Evolutionary conservation across 2,329 filamentous ascomycete genomes (phyloP), one percentile per base, ranked within the genome.

Genomic region (Aspergillus sp.): DNA sequence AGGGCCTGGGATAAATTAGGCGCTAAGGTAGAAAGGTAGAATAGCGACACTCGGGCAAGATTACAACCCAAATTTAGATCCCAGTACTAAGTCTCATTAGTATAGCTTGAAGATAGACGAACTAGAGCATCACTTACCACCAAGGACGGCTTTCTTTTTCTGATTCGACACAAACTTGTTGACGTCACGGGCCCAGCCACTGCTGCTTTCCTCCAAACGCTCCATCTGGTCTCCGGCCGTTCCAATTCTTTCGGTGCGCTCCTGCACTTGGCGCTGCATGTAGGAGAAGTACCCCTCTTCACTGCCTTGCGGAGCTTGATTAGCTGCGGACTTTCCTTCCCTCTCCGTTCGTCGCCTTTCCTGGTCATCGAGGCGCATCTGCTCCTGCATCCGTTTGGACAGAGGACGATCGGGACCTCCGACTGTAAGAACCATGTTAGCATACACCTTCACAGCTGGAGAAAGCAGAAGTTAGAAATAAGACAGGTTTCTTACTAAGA

Each of bases 171-270:
- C 88, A 74, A 86, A 97, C 74, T 96, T 97, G 69, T 86, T 89
- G 55, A 96, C 92, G 72, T 96, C 93, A 32, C 92, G 87, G 14
- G 92, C 89, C 87, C 92, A 98, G 18, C 87, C 90, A 57, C 87
- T 86, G 71, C 91, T 96, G 66, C 89, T 89, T 68, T 92, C 85
- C 69, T 94, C 89, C 61, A 97, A 77, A 63, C 85, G 87, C 63
- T 96, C 90, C 87, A 98, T 92, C 52, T 82, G 88, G 69, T 98
- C 94, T 2, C 89, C 90, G 76, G 94, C 88, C 5, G 96, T 80
- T 49, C 88, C 90, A 59, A 99, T 80, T 70, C 89, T 92, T 78
- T 98, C 92, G 0, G 95, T 96, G 54, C 95, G 81, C 77, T 98
- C 93, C 67, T 96, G 92, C 50, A 99, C 77, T 74, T 96, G 91